A percentile compares a stretch with the other conserved stretches of the same genome.
Evolutionary conservation across 768 basidiomycete genomes (phyloP).

Genomic region (Mycena maculata): DNA sequence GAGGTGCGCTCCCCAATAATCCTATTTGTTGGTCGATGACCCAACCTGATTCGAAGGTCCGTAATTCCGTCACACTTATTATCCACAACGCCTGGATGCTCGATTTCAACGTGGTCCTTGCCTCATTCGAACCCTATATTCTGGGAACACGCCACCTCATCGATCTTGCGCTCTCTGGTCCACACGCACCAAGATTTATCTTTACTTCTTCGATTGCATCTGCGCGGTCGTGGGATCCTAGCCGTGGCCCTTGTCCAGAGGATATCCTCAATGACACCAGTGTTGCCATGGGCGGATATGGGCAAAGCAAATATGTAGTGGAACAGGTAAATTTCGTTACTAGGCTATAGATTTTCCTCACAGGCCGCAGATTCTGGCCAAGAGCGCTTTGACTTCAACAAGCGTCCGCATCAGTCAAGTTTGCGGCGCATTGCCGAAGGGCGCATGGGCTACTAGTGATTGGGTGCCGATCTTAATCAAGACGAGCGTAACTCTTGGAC

Average conservation of each 20-base stretch:
- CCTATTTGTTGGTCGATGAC: neutral
- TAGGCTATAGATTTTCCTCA: neutral
- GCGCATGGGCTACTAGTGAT: constrained; percentile 50
- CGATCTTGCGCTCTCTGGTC: constrained; percentile 45
- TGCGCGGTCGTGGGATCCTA: constrained; percentile 26
- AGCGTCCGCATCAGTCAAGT: constrained; percentile 50
- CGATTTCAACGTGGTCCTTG: constrained; percentile 57
- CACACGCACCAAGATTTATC: constrained; percentile 18
- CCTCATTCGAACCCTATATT: constrained; percentile 58
- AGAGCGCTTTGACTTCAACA: constrained; percentile 32
- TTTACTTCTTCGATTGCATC: constrained; percentile 34
- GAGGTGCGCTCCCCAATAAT: constrained; percentile 4
- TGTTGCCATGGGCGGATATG: constrained; percentile 33
- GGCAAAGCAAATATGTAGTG: constrained; percentile 35
- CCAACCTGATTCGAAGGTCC: constrained; percentile 32
- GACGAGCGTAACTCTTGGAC: constrained; percentile 43
- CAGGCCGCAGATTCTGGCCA: constrained; percentile 29
- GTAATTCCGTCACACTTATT: constrained; percentile 41
- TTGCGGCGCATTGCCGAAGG: constrained; percentile 46
- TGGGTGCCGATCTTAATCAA: constrained; percentile 53
- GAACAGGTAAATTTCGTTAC: constrained; percentile 27
- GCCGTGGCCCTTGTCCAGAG: constrained; percentile 25
- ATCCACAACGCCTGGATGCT: constrained; percentile 60
- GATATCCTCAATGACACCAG: constrained; percentile 11
- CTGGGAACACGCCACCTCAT: constrained; percentile 54